Base-by-base conservation (phyloP, 306 rosid species). In the Delonix regia region DNA sequence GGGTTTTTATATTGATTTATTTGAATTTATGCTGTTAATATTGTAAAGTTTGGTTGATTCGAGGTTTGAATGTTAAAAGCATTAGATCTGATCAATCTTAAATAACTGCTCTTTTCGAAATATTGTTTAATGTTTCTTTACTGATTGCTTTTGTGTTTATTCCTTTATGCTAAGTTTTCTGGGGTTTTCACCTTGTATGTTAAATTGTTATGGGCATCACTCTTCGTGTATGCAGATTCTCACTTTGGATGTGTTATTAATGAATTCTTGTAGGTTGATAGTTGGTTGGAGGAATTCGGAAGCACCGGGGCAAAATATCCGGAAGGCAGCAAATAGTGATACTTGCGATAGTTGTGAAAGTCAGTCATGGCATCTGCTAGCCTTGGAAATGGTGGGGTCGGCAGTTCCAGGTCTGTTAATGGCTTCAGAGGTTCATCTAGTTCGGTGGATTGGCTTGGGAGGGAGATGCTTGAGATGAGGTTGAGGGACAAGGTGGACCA, bases 391-490 rank as follows among this genome's bases (percentile, higher is more conserved):
- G 94, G 98, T 30, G 98, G 94, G 74, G 93, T 77, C 9, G 98
- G 99, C 52, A 89, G 97, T 84, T 95, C 98, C 47, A 92, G 99
- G 90, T 89, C 99, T 74, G 87, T 63, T 78, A 88, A 89, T 84
- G 96, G 84, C 83, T 89, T 90, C 66, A 90, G 96, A 82, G 91
- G 86, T 76, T 90, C 99, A 3, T 92, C 99, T 18, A 88, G 87
- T 71, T 92, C 97, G 4, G 96, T 95, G 41, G 99, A 95, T 80
- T 95, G 99, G 99, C 94, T 95, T n/a, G 98, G 97, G 5, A 89
- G 96, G 80, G 99, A 95, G 94, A 92, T 95, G 98, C 93, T 91
- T 71, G 94, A 93, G 86, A 93, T 95, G 99, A 90, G 83, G 41
- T 75, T 93, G 84, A 83, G 89, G 82, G 97, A 91, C 82, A 88